Evolutionary conservation across 441 rosid species (phyloP).

Genomic region (Syzygium syzygioides): DNA sequence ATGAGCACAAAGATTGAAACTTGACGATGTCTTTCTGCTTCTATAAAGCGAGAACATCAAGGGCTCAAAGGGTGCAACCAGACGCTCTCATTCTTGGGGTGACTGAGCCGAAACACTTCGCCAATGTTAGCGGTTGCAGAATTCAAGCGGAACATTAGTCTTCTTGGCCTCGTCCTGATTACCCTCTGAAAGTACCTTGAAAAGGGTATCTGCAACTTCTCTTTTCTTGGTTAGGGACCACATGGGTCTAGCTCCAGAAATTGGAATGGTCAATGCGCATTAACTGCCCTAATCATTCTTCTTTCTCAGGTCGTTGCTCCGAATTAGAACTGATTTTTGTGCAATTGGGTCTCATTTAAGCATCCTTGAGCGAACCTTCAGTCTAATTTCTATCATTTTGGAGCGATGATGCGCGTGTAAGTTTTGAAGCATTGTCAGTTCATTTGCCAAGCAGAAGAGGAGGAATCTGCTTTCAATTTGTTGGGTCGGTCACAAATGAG

Average conservation of each 20-base stretch:
- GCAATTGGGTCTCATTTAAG: background rate
- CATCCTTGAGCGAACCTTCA: background rate
- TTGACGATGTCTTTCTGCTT: background rate
- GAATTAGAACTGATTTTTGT: background rate
- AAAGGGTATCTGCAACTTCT: constrained; percentile 35
- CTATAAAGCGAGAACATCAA: background rate
- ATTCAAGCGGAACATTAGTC: constrained; percentile 48
- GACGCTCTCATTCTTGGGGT: constrained; percentile 20
- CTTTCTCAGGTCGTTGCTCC: background rate
- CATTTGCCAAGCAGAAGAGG: constrained; percentile 19
- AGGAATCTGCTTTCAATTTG: constrained; percentile 67
- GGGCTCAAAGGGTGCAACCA: background rate
- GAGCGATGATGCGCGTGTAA: background rate
- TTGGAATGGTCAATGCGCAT: background rate
- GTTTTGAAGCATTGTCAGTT: constrained; percentile 20
- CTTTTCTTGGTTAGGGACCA: background rate
- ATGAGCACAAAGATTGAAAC: background rate
- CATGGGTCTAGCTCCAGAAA: background rate
- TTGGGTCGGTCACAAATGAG: constrained; percentile 30
- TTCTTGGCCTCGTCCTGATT: constrained; percentile 26
- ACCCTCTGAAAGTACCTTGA: constrained; percentile 42
- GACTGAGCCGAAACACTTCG: constrained; percentile 15
- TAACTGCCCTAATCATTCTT: background rate
- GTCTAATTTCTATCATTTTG: background rate
- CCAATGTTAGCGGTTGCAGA: constrained; percentile 34